Conservation (phyloP, 2,329 filamentous ascomycete species). For the Microthyrium microscopicum region DNA sequence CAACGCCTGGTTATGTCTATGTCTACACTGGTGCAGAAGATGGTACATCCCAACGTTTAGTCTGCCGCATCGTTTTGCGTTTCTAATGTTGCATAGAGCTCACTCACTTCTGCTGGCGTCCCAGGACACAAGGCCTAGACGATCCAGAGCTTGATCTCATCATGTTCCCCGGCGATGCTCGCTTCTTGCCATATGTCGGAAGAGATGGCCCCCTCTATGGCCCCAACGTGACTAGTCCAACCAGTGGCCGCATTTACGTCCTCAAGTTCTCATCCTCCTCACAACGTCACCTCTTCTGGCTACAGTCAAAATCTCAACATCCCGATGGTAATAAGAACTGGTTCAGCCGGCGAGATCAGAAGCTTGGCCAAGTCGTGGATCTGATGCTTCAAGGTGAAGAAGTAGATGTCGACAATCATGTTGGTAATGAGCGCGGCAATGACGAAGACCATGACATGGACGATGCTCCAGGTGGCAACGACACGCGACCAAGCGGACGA, state of each 20-base stretch:
- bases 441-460: conserved; percentile 28
- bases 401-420: conserved; percentile 58
- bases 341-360: conserved; percentile 73
- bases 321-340: conserved; percentile 51
- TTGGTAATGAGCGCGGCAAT: conserved; percentile 45
- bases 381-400: conserved; percentile 75
- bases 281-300: conserved; percentile 85
- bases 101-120: conserved; percentile 93
- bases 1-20: conserved; percentile 73
- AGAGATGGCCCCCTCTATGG: conserved; percentile 35
- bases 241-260: conserved; percentile 77
- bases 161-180: conserved; percentile 82
- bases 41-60: conserved; percentile 34
- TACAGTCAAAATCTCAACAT: conserved; percentile 79
- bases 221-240: conserved; percentile 44
- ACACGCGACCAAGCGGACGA: conserved; percentile 16
- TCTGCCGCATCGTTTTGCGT: not conserved
- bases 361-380: conserved; percentile 78
- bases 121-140: conserved; percentile 52
- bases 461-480: conserved; percentile 38
- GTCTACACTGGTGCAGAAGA: conserved; percentile 66
- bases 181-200: conserved; percentile 59
- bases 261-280: conserved; percentile 90
- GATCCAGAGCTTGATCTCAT: conserved; percentile 74
- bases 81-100: conserved; percentile 44